These are phyloP conservation scores for Dicorynia guianensis DNA, from an alignment of 306 rosid genomes.

Conservation along the genomic window DNA sequence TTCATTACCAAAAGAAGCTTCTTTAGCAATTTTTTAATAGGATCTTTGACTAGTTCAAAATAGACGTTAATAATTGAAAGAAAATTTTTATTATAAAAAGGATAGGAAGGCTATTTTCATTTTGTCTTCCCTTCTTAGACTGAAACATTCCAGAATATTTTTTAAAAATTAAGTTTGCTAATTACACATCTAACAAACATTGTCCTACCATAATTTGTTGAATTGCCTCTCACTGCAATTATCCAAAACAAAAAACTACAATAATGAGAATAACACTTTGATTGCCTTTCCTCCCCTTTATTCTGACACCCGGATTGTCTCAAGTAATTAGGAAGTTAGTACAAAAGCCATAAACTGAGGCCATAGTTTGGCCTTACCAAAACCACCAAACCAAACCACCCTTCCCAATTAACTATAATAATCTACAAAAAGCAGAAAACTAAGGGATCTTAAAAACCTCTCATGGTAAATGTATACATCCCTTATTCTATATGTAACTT, in stretches of 20 bases:
- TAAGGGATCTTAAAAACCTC: conserved; percentile 42
- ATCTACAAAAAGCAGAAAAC: conserved; percentile 47
- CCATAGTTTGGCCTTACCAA: conserved; percentile 56
- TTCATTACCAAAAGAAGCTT: too few species aligned
- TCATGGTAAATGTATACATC: conserved; percentile 41
- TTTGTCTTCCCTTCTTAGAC: too few species aligned
- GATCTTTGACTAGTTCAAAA: too few species aligned
- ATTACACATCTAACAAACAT: too few species aligned
- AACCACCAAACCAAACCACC: conserved; percentile 62
- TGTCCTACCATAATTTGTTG: background rate
- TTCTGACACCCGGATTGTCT: conserved; percentile 60
- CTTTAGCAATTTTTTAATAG: too few species aligned
- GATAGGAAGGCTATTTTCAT: too few species aligned
- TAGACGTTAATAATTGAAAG: too few species aligned
- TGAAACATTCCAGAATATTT: too few species aligned
- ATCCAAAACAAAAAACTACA: background rate
- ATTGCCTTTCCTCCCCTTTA: conserved; percentile 36
- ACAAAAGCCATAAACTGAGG: conserved; percentile 54
- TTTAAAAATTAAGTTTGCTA: too few species aligned
- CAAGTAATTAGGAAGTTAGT: conserved; percentile 54
- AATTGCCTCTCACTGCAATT: conserved; percentile 8
- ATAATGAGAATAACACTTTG: conserved; percentile 41
- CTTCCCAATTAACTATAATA: conserved; percentile 50
- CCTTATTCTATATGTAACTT: conserved; percentile 29
- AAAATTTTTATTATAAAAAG: too few species aligned